phyloP scores from a whole-genome alignment of 2,329 filamentous ascomycete genomes.

The Xylaria arbuscula region DNA sequence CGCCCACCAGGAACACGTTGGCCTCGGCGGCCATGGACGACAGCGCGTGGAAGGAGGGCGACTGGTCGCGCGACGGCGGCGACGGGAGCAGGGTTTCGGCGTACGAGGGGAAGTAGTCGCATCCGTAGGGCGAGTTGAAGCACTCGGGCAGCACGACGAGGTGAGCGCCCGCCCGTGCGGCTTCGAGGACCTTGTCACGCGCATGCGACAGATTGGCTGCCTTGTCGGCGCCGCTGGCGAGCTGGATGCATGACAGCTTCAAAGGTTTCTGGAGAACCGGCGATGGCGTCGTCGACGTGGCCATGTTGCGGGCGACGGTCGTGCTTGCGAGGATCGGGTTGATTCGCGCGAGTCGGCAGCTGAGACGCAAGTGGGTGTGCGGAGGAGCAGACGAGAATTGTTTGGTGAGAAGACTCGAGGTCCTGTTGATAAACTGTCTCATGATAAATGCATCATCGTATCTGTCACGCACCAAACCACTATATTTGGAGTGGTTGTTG shows the following conservation, averaged over 20 bases:
- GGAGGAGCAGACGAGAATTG: slow-evolving; percentile 18
- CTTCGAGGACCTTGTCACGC: slow-evolving; percentile 83
- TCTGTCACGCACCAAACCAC: slow-evolving; percentile 5
- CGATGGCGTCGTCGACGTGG: slow-evolving; percentile 46
- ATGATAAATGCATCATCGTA: slow-evolving; percentile 44
- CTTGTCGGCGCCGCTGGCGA: slow-evolving; percentile 86
- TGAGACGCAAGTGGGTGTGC: slow-evolving; percentile 7
- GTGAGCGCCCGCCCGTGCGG: slow-evolving; percentile 78
- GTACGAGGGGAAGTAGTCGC: slow-evolving; percentile 88
- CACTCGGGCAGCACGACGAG: slow-evolving; percentile 96
- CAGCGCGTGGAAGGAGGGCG: slow-evolving; percentile 88
- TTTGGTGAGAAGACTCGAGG: slow-evolving; percentile 40
- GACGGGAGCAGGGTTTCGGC: slow-evolving; percentile 86
- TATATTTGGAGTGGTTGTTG: slow-evolving; percentile 37
- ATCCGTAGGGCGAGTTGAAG: slow-evolving; percentile 98
- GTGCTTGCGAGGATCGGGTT: slow-evolving; percentile 34
- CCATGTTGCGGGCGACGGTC: slow-evolving; percentile 42
- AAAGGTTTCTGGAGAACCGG: slow-evolving; percentile 77
- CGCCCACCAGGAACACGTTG: slow-evolving; percentile 84
- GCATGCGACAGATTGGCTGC: slow-evolving; percentile 83
- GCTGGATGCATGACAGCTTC: slow-evolving; percentile 84
- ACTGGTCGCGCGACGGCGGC: slow-evolving; percentile 75
- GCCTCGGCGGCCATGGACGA: slow-evolving; percentile 82
- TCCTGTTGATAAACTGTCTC: slow-evolving; percentile 42
- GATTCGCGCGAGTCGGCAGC: slow-evolving; percentile 19